phyloP scores from a whole-genome alignment of 1,139 yeast species.

The Taphrina flavorubra region DNA sequence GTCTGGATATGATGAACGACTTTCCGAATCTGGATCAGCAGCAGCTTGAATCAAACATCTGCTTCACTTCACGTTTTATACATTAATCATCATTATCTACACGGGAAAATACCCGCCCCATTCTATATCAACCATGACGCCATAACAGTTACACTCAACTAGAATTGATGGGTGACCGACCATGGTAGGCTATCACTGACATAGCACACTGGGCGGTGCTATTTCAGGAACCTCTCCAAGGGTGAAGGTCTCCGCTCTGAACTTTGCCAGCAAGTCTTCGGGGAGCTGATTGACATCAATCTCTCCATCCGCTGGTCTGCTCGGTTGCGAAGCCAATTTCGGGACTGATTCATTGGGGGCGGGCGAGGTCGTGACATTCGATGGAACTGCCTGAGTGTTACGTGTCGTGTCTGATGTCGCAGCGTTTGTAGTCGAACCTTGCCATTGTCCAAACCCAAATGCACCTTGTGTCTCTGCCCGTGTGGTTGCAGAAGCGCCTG shows the following conservation, averaged over 20 bases:
- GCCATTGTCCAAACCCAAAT: constrained; percentile 1
- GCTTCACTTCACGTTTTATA: no score
- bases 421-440: no score
- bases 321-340: neutral
- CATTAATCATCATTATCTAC: no score
- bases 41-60: no score
- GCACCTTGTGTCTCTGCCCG: neutral
- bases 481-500: neutral
- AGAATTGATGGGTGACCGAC: no score
- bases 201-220: constrained; percentile 18
- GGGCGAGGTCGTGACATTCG: neutral
- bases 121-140: no score
- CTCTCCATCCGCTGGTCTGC: neutral
- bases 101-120: no score
- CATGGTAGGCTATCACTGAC: neutral
- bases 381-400: neutral
- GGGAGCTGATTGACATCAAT: constrained; percentile 1
- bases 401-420: no score
- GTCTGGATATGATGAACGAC: no score
- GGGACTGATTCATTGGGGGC: no score
- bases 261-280: constrained; percentile 10
- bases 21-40: no score
- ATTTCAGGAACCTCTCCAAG: constrained; percentile 21
- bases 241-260: constrained; percentile 1
- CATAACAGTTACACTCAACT: no score